Base-by-base conservation (phyloP, 2,329 filamentous ascomycete genomes). In the Septoria petroselini region DNA sequence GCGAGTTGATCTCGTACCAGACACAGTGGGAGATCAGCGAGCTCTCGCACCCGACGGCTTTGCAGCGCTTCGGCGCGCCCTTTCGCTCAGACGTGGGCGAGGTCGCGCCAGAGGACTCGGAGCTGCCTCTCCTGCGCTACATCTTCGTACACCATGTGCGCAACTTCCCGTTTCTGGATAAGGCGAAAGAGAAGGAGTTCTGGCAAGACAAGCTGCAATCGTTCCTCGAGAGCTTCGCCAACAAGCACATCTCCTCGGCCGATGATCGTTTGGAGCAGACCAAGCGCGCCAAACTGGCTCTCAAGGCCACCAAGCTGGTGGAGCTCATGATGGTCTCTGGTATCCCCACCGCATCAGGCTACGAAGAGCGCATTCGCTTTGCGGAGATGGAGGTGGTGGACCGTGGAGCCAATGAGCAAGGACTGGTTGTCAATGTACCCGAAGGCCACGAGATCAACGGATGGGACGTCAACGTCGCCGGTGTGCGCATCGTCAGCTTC, bases 321-420 rank as follows among this genome's bases (percentile, higher is more conserved):
- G 93, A 98, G 76, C 77, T 98, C 54, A 98, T 98, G 93, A 96
- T 98, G 90, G 93, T 98, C 7, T 97, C 91, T 6, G 93, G 93
- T 30, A 86, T 98, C 50, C 88, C 88, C 27, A 98, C 93, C 1
- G 90, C 93, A 3, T 96, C 91, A 3, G 93, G 93, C 2, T 98
- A 97, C 67, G 93, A 98, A 71, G 93, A 98, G 74, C 83, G 93
- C 50, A 96, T 98, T 65, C 83, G 90, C 42, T 98, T 98, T 68
- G 89, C 90, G 1, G 93, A 98, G 71, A 86, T 98, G 72, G 93
- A 98, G 66, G 90, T 97, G 18, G 89, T 98, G 21, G 93, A 98
- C 65, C 82, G 89, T 57, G 87, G 89, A 47, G 91, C 93, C 35
- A 94, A 95, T 64, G 91, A 96, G 52, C 86, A 89, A 17, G 91